Evolutionary conservation across 176 grass and related monocot genomes (phyloP).

Genomic region (Dendrocalamus sinicus): DNA sequence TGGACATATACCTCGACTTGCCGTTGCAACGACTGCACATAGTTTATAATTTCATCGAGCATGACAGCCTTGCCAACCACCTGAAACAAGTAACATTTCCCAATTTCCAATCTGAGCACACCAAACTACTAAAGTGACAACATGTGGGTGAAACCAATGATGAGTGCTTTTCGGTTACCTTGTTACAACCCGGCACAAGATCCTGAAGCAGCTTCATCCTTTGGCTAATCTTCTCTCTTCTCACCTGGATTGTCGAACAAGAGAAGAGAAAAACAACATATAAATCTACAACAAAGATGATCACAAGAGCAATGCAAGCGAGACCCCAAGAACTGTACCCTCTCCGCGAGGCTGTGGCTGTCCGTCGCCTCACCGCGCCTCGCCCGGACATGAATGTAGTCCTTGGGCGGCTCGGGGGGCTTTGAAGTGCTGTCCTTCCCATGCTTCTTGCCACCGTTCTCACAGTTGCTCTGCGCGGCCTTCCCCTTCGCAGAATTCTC

Average conservation of each 20-base stretch:
- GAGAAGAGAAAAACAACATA: background rate
- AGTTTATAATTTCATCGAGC: slow-evolving; percentile 99
- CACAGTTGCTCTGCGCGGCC: slow-evolving; percentile 70
- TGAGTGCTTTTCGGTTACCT: slow-evolving; percentile 59
- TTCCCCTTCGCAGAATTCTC: slow-evolving; percentile 73
- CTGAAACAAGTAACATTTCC: slow-evolving; percentile 68
- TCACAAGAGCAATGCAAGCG: background rate
- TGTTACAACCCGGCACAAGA: slow-evolving; percentile 97
- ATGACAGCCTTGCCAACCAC: slow-evolving; percentile 98
- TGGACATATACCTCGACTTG: slow-evolving; percentile 90
- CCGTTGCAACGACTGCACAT: slow-evolving; percentile 96
- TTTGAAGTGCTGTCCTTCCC: slow-evolving; percentile 65
- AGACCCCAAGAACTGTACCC: slow-evolving; percentile 61
- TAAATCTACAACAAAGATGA: slow-evolving; percentile 23
- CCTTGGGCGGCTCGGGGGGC: slow-evolving; percentile 64
- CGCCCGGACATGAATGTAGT: slow-evolving; percentile 97
- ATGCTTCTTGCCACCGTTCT: slow-evolving; percentile 63
- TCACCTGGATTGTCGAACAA: slow-evolving; percentile 55
- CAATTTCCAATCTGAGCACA: slow-evolving; percentile 50
- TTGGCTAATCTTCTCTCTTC: slow-evolving; percentile 98
- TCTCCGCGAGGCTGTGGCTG: slow-evolving; percentile 96
- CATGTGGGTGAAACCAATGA: background rate
- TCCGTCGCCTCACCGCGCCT: slow-evolving; percentile 96
- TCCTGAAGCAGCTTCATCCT: slow-evolving; percentile 99
- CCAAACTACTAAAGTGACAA: slow-evolving; percentile 33